phyloP scores from a whole-genome alignment of 1,284 basidiomycete species.

The Apiotrichum mycotoxinovorans region DNA sequence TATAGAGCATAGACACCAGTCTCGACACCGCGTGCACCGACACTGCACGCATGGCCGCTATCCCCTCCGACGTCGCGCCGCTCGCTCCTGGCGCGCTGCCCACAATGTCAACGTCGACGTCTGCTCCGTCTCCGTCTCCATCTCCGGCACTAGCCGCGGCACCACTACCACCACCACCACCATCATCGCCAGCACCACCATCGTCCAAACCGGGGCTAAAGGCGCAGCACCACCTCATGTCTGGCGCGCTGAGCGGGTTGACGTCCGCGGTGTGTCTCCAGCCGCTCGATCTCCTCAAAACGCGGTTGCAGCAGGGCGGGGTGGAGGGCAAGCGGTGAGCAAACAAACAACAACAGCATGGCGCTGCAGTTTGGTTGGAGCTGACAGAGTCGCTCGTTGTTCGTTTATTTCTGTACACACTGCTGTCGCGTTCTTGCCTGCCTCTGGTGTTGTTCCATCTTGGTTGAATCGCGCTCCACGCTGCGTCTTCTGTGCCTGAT shows the following conservation, averaged over 20 bases:
- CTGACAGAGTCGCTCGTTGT: too few species aligned
- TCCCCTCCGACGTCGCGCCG: neutral
- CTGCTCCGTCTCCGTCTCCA: neutral
- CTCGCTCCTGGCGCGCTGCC: neutral
- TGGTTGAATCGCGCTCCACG: too few species aligned
- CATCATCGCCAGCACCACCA: neutral
- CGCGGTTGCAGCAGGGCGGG: slow-evolving; percentile 68
- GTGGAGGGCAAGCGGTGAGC: slow-evolving; percentile 29
- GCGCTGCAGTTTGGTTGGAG: too few species aligned
- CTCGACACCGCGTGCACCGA: too few species aligned
- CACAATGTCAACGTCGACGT: slow-evolving; percentile 9
- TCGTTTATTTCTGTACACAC: too few species aligned
- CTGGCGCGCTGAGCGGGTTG: slow-evolving; percentile 48
- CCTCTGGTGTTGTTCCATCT: too few species aligned
- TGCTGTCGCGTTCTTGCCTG: too few species aligned
- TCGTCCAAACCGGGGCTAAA: slow-evolving; percentile 14
- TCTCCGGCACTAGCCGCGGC: slow-evolving; percentile 30
- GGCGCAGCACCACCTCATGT: slow-evolving; percentile 47
- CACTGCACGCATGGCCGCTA: neutral
- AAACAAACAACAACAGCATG: too few species aligned
- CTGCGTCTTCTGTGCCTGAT: too few species aligned
- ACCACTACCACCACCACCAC: slow-evolving; percentile 41
- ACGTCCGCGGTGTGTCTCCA: slow-evolving; percentile 47
- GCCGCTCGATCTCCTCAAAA: slow-evolving; percentile 76
- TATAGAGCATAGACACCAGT: neutral